Evolutionary conservation across 257 asterid genomes (phyloP).

Genomic region (Nicotiana tabacum): DNA sequence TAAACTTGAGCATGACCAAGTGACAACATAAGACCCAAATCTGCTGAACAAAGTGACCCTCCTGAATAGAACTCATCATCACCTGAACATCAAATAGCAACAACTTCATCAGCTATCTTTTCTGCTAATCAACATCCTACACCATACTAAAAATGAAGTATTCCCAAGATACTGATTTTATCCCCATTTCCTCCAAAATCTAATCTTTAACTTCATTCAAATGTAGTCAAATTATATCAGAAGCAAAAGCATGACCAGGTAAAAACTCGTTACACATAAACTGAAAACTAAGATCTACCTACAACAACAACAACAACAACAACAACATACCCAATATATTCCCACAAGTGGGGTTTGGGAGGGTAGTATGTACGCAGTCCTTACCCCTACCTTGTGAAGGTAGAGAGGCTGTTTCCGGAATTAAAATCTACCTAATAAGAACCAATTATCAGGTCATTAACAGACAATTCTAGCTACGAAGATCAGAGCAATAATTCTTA

Average conservation of each 20-base stretch:
- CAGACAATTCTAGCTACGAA: background rate
- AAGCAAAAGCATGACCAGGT: background rate
- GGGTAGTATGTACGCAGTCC: too few relatives aligned
- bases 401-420: too few relatives aligned
- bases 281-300: background rate
- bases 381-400: too few relatives aligned
- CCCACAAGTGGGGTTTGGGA: too few relatives aligned
- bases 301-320: too few relatives aligned
- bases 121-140: background rate
- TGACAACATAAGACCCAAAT: slow-evolving; percentile 58
- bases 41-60: slow-evolving; percentile 45
- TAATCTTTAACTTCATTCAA: background rate
- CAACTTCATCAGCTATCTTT: background rate
- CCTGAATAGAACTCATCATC: slow-evolving; percentile 58
- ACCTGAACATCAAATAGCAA: slow-evolving; percentile 44
- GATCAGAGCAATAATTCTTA: background rate
- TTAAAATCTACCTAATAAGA: background rate
- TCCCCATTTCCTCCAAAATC: background rate
- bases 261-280: background rate
- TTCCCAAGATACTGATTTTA: background rate
- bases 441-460: background rate
- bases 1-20: slow-evolving; percentile 54
- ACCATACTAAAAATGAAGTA: background rate
- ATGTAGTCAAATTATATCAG: background rate
- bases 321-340: too few relatives aligned